Conservation (phyloP, 2,329 filamentous ascomycete species). For the Colletotrichum sp. region DNA sequence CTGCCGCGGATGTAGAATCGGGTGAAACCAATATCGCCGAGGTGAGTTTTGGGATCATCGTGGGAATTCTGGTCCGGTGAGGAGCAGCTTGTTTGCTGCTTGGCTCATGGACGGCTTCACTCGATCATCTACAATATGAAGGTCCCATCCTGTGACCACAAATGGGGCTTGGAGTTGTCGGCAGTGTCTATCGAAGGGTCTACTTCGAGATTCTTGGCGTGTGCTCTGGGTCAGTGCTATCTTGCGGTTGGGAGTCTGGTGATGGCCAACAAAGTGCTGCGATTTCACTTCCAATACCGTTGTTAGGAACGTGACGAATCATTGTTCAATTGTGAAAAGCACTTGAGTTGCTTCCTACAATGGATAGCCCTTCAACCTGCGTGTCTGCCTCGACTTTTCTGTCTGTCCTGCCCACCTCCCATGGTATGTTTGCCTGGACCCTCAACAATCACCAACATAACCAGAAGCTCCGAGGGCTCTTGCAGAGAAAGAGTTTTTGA, state of each 20-base stretch:
- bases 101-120: not conserved
- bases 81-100: not conserved
- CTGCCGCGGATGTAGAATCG: no score
- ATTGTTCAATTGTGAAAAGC: not conserved
- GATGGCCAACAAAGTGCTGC: not conserved
- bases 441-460: not conserved
- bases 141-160: rapidly evolving
- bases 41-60: no score
- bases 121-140: rapidly evolving
- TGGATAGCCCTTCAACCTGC: not conserved
- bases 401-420: not conserved
- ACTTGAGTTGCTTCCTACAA: rapidly evolving
- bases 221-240: not conserved
- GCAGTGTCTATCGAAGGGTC: not conserved
- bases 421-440: rapidly evolving
- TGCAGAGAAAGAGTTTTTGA: rapidly evolving
- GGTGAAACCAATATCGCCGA: no score
- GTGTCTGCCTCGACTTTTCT: not conserved
- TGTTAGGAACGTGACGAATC: rapidly evolving
- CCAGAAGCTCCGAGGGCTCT: not conserved
- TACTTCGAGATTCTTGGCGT: not conserved
- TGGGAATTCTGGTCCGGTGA: not conserved
- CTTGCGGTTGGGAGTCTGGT: no score
- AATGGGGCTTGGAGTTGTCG: no score
- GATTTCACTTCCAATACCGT: not conserved